Base-by-base conservation (phyloP, 1,139 yeast genomes). In the Candida frijolesensis region DNA sequence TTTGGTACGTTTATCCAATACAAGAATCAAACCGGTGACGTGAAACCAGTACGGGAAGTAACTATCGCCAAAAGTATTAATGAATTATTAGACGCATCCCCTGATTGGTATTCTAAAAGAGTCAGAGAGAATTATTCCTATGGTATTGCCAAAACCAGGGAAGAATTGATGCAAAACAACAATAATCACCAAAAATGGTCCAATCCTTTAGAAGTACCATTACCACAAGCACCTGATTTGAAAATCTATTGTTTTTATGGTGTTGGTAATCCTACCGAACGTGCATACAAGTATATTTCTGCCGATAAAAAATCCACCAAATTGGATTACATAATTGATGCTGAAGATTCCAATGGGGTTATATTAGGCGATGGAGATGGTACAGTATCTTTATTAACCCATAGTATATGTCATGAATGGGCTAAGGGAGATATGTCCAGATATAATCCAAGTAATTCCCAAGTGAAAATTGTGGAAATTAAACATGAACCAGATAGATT, bases 281-380 rank as follows among this genome's bases (percentile, higher is more conserved):
- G 99, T 48, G 92, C 96, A 0, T 94, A 94, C 66, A 83, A 84
- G 42, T 94, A 94, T 68, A 83, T 82, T 49, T 70, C 72, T 29
- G 79, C 77, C 1, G 96, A 89, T 58, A 83, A 83, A 49, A 83
- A 83, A 49, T 63, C 65, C 11, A 66, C 76, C 3, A 80, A 80
- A 33, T 70, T 92, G 52, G 83, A 87, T 56, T 79, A 87, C 51
- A 80, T 92, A 0, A 89, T 94, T 47, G 86, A 84, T 52, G 71
- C 82, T 3, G 85, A 83, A 1, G 70, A 70, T 57, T 60, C 66
- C 59, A 63, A 81, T 47, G 82, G 96, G 0, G 97, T 94, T 1
- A 77, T 77, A 42, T 76, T 89, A 64, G 89, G 96, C 0, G 97
- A 94, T 63, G 99, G 99, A 19, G 99, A 94, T 65, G 99, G 99